Percentiles rank a stretch among this genome's conserved stretches.
These are phyloP conservation scores for Echinosophora koreensis DNA, from an alignment of 306 rosid genomes.

Conservation along the genomic window DNA sequence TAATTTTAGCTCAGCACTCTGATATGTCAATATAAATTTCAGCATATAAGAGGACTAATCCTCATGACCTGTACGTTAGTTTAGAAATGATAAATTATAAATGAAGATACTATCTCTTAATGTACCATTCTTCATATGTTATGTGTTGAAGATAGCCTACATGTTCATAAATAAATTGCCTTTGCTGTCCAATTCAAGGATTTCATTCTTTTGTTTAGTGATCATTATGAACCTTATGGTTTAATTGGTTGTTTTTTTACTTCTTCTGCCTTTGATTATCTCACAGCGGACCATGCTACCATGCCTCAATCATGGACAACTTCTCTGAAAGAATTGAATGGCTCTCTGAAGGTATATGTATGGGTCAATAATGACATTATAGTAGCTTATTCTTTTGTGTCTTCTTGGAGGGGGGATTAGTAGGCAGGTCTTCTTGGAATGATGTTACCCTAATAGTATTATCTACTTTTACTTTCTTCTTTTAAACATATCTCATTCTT, in stretches of 20 bases:
- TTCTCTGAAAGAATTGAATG: constrained; percentile 57
- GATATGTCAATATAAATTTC: neutral
- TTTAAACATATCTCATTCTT: neutral
- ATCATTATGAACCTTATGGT: constrained; percentile 26
- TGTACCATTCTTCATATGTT: constrained; percentile 31
- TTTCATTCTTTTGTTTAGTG: constrained; percentile 29
- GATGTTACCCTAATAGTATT: constrained; percentile 14
- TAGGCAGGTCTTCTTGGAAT: constrained; percentile 23
- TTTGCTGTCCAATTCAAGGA: constrained; percentile 32
- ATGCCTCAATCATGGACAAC: constrained; percentile 51
- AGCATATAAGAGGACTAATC: constrained; percentile 11
- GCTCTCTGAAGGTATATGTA: constrained; percentile 79
- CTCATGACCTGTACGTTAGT: constrained; percentile 18
- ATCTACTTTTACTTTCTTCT: neutral
- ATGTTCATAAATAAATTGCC: constrained; percentile 22
- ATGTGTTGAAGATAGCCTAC: constrained; percentile 5
- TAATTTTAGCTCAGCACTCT: neutral
- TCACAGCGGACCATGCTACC: constrained; percentile 51
- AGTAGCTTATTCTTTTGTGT: constrained; percentile 31
- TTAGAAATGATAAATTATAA: constrained; percentile 20
- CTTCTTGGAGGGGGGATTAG: constrained; percentile 28
- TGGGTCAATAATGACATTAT: too few species aligned
- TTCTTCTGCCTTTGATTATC: constrained; percentile 42
- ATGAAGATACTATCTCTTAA: constrained; percentile 7
- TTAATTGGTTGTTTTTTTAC: constrained; percentile 33